A percentile compares a stretch with the other conserved stretches of the same genome.
These are phyloP conservation scores for Actinomortierella ambigua DNA, from an alignment of 371 early-diverging fungal genomes.

Conservation along the genomic window DNA sequence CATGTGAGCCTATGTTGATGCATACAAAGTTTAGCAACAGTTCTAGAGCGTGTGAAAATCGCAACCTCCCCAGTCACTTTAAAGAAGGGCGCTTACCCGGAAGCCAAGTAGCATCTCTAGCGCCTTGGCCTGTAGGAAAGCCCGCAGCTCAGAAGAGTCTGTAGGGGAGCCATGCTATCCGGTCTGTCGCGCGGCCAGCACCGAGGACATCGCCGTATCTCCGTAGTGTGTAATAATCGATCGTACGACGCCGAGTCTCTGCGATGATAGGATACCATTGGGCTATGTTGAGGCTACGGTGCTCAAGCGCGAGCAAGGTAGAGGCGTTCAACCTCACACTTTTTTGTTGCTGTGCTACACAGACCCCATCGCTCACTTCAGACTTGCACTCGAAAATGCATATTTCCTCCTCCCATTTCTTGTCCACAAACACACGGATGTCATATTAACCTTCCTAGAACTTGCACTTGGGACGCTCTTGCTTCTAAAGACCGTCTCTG, in stretches of 20 bases:
- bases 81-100: too few relatives aligned
- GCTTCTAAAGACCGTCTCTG: constrained; percentile 14
- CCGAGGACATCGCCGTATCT: constrained; percentile 15
- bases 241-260: constrained; percentile 5
- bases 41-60: too few relatives aligned
- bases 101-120: too few relatives aligned
- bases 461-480: constrained; percentile 9
- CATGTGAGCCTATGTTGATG: too few relatives aligned
- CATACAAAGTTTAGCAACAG: too few relatives aligned
- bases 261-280: constrained; percentile 12
- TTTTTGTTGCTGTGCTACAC: constrained; percentile 8
- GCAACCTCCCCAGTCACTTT: too few relatives aligned
- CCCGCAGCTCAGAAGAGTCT: too few relatives aligned
- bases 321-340: constrained; percentile 12
- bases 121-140: too few relatives aligned
- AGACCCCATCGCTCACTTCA: constrained; percentile 6
- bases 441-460: constrained; percentile 17
- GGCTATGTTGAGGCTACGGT: constrained; percentile 12
- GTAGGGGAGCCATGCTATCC: constrained; percentile 14
- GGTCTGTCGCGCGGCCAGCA: constrained; percentile 9
- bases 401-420: constrained; percentile 14
- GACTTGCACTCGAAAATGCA: constrained; percentile 16
- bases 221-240: constrained; percentile 9
- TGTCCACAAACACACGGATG: constrained; percentile 15
- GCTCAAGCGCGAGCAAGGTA: constrained; percentile 10